Base-by-base conservation (phyloP, 805 yeast genomes). In the Candida maris region DNA sequence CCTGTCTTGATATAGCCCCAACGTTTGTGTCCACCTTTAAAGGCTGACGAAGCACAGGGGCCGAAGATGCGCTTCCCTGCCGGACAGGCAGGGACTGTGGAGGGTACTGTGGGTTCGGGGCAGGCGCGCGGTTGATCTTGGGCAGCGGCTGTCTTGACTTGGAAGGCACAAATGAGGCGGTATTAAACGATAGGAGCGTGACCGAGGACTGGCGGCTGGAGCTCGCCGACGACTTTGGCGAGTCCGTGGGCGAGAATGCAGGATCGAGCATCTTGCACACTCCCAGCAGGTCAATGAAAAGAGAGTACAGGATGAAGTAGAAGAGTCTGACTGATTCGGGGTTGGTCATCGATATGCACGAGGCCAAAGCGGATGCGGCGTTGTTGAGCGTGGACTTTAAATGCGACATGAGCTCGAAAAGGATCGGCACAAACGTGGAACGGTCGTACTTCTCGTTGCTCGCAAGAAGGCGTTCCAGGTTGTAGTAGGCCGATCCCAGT, bases 241-340 rank as follows among this genome's bases (percentile, higher is more conserved):
- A 27, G 24, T 25, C 14, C 32, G 38, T 24, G 15, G 39, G 32
- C 18, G 46, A n/a, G 19, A 36, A 43, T 27, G 47, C 17, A 3
- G 64, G 61, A 9, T 53, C 46, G 8, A 59, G 35, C 2, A 50
- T 35, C 33, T 51, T 45, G 32, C 57, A 56, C 12, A 54, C 34
- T 17, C 47, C 39, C 6, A 51, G 26, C 13, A 56, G 32, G 30
- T 59, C 64, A 19, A 58, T 42, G 17, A 56, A 42, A n/a, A 59
- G 36, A 4, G 64, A 56, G 28, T 49, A 48, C 4, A 59, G 19
- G 7, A 56, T 32, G 27, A 55, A 55, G 24, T 56, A 59, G 1
- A 51, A 32, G 35, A 56, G 19, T 42, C 62, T 44, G 5, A 57
- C 30, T 5, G 49, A 19, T 26, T 52, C 54, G n/a, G 38, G 20